Evolutionary conservation across 306 rosid species (phyloP), one percentile per base, ranked within the genome.

Genomic region (Cucurbita ficifolia): DNA sequence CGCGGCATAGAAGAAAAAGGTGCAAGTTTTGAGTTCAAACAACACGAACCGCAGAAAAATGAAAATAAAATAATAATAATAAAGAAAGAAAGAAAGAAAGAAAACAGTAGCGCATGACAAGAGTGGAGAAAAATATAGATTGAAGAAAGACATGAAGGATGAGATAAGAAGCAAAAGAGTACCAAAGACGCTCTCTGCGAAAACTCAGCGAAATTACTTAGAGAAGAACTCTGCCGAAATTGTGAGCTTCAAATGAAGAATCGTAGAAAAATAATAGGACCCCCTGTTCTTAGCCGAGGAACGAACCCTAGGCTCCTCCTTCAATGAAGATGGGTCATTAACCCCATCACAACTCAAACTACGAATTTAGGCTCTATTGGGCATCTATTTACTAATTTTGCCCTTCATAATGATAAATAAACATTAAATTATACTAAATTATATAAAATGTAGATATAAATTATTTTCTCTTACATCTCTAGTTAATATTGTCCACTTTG

Each of bases 181-280:
- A 70, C 74, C 74, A 70, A 70, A 29, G 74, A 70, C 14, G 74
- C 74, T 48, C 13, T 70, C 45, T 70, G 74, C 24, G 74, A 36
- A 54, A 29, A 70, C 7, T 70, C 4, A 7, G 36, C 74, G 45
- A 48, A 70, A 24, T 24, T 49, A 70, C 45, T 24, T 1, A 18
- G 59, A 33, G 24, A 70, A 29, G 33, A 65, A 2, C 2, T 50
- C 74, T 70, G 74, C 58, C 45, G 59, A 70, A 70, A 70, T 22
- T 50, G 59, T 29, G 58, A 70, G 57, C 58, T 48, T 24, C 21
- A 46, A 68, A 68, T 21, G 38, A 68, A 43, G 56, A 68, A 22
- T 50, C 59, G 74, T 8, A 48, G 59, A 70, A 50, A 50, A 49
- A 70, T 50, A 33, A 14, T 21, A 19, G 40, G 17, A 22, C 53